phyloP scores from a whole-genome alignment of 2,329 filamentous ascomycete genomes.

The Paracamarosporium sp. region DNA sequence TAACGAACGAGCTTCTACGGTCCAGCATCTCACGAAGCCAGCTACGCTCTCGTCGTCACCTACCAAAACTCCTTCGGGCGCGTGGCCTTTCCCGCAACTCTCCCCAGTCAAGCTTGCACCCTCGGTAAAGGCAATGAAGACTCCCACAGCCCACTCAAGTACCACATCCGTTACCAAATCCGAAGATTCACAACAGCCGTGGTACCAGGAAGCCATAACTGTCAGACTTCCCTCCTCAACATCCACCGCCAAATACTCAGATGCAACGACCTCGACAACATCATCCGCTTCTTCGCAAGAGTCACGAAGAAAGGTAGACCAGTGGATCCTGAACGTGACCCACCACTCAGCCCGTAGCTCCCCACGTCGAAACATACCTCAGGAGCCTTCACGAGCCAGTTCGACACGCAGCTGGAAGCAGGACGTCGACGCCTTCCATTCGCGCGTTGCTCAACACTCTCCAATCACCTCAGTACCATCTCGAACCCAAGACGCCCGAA shows the following conservation, averaged over 20 bases:
- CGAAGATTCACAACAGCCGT: neutral
- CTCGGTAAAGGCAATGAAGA: neutral
- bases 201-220: neutral
- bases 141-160: neutral
- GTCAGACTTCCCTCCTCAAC: neutral
- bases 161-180: conserved; percentile 5
- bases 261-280: neutral
- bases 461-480: neutral
- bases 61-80: conserved; percentile 11
- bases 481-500: neutral
- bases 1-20: conserved; percentile 18
- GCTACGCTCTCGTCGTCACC: conserved; percentile 3
- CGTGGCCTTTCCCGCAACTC: conserved; percentile 19
- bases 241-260: neutral
- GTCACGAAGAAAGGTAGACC: neutral
- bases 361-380: neutral
- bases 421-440: conserved; percentile 3
- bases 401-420: neutral
- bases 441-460: neutral
- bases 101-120: neutral
- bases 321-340: neutral
- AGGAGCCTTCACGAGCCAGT: neutral
- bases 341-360: neutral
- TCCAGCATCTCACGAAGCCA: neutral
- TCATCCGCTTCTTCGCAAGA: neutral